Base-by-base conservation (phyloP, 2,329 filamentous ascomycete genomes). In the Raffaelea albimanens region DNA sequence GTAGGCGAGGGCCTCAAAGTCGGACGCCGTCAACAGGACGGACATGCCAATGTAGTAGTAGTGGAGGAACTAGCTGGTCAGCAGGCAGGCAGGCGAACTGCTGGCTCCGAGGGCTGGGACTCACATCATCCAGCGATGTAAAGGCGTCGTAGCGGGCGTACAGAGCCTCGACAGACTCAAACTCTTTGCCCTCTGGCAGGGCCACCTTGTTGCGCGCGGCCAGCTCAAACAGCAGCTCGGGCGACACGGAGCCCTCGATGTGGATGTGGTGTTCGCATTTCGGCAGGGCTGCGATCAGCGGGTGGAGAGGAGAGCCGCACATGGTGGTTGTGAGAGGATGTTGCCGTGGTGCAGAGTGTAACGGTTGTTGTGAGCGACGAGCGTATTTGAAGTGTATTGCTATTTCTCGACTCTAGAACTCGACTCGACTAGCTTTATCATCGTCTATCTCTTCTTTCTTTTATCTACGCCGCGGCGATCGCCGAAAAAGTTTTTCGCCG, bases 201-300 rank as follows among this genome's bases (percentile, higher is more conserved):
- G 68, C 36, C 56, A 89, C 76, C 47, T 68, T 68, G 70, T 91
- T 88, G 58, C 76, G 76, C 33, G 67, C 60, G 5, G 86, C 82
- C 5, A 91, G 77, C 25, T 69, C 59, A 67, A 89, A 90, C 52
- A 89, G 76, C 36, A 88, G 70, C 47, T 72, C 67, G 1, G 85
- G 83, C 38, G 81, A 80, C 34, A 91, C 72, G 13, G 83, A 82
- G 47, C 86, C 86, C 64, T 90, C 85, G 31, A 91, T 72, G 61
- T 91, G 86, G 46, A 90, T 76, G 65, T 90, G 86, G 59, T 89
- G 85, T 62, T 91, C 86, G 65, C 82, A 86, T 69, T 90, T 90
- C 53, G 85, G 85, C 25, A 90, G 74, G 29, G 73, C 72, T 45
- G 67, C 64, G 34, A 89, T 71, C 60, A 87, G 80, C 39, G 69